Evolutionary conservation across 2,329 filamentous ascomycete species (phyloP), one percentile per base, ranked within the genome.

Genomic region (Aspergillus candidus): DNA sequence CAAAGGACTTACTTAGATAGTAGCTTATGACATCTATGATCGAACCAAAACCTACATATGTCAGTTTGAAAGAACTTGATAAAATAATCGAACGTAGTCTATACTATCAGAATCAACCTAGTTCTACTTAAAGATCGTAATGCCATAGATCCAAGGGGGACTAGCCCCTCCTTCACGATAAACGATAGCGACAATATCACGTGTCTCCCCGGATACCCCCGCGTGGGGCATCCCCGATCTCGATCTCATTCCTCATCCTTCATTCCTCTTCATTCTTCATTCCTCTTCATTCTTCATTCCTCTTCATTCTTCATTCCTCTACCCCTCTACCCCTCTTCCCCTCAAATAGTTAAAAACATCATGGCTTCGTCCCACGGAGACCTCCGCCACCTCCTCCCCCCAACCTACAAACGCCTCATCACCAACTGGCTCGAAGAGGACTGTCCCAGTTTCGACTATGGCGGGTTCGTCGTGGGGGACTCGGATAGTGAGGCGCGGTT

Each of bases 371-470:
- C 66, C 40, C 73, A 82, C 55, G 81, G 81, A 51, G 74, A 77
- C 45, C 73, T 81, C 30, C 74, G 78, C 13, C 81, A 94, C 65
- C 80, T 97, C 52, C 82, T 97, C 35, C 90, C 91, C 0, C 79
- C 83, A 15, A 86, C 83, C 51, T 96, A 88, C 81, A 94, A 91
- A 66, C 77, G 82, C 39, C 79, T 83, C 53, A 80, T 96, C 51
- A 79, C 83, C 17, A 72, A 79, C 59, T 98, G 93, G 93, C 84
- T 96, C 11, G 86, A 89, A 60, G 93, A 98, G 71, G 93, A 98
- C 72, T 94, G 89, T 3, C 93, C 93, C 4, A 93, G 88, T 41
- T 91, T 95, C 70, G 93, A 98, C 75, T 96, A 95, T 66, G 93
- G 88, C 59, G 93, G 93, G 48, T 98, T 94, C 67, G 93, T 98